Base-by-base conservation (phyloP, 164 flowering plant species). In the Sextonia rubra region DNA sequence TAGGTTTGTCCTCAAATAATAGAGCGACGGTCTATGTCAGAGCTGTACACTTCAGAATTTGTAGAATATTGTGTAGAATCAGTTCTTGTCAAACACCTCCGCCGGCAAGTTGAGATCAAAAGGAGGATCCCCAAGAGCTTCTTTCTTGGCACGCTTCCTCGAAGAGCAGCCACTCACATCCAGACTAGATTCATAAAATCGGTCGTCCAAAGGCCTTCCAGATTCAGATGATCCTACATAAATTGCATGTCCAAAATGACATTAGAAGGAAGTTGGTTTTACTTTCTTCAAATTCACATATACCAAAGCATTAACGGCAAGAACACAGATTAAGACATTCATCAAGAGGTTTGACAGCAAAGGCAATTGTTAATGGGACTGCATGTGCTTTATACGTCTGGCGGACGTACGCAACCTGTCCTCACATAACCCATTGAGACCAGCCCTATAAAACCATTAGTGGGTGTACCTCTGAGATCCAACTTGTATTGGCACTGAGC, bases 31-130 rank as follows among this genome's bases (percentile, higher is more conserved):
- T 26, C 73, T 80, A 37, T 64, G 82, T 86, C 82, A 87, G 85
- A 83, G 81, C 87, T 88, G 87, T 87, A 87, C 92, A 82, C 76
- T 79, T 72, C 44, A 32, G 62, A 24, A 49, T 68, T 69, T 23
- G 52, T 64, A 70, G 71, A 29, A 47, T 26, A 5, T 27, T 29
- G 44, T 56, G 55, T 3, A 44, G n/a, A 44, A 66, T 83, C 80
- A 86, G 60, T 80, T 80, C 72, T 80, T 80, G 76, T 87, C 90
- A 6, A 83, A 49, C 44, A 79, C 82, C 76, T 88, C 91, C 2
- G 85, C 78, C 23, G 86, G 84, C 60, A 83, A 65, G 76, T 83
- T 81, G 74, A 83, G 86, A 71, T 83, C 86, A 29, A 83, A 78
- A 17, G 74, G 77, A 23, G 69, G 66, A 61, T 69, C 76, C 6